These are phyloP conservation scores for Quercus variabilis DNA, from an alignment of 306 rosid genomes.

Conservation along the genomic window DNA sequence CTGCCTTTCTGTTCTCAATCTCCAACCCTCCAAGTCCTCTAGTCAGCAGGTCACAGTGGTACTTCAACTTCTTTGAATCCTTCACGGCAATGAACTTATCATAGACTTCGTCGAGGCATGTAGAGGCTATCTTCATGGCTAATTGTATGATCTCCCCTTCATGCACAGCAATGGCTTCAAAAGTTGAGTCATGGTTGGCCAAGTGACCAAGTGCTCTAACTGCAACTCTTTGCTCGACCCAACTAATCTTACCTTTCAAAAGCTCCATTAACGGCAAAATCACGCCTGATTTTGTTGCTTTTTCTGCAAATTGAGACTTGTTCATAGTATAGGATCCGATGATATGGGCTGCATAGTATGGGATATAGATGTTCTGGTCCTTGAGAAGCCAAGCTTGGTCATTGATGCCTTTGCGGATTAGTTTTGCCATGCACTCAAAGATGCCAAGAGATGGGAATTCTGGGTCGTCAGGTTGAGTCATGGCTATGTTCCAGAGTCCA, in stretches of 20 bases:
- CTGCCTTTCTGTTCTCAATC: conserved; percentile 56
- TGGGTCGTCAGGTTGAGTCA: conserved; percentile 48
- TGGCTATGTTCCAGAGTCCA: conserved; percentile 63
- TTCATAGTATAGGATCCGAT: conserved; percentile 69
- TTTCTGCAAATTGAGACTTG: conserved; percentile 38
- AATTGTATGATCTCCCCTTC: conserved; percentile 41
- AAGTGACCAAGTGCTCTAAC: conserved; percentile 64
- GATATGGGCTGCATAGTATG: conserved; percentile 73
- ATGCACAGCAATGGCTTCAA: conserved; percentile 36
- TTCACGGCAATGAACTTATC: conserved; percentile 36
- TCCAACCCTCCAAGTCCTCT: conserved; percentile 58
- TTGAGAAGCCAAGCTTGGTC: conserved; percentile 49
- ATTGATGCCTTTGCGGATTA: conserved; percentile 41
- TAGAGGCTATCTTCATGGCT: conserved; percentile 39
- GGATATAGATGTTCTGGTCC: conserved; percentile 55
- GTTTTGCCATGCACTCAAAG: conserved; percentile 59
- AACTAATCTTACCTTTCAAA: conserved; percentile 54
- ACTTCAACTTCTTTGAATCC: conserved; percentile 41
- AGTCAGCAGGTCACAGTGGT: conserved; percentile 55
- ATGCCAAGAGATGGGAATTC: conserved; percentile 67
- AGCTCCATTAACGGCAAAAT: conserved; percentile 48
- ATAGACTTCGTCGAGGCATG: conserved; percentile 41
- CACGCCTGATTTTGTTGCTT: conserved; percentile 47
- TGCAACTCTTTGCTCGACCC: conserved; percentile 79
- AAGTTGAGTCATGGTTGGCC: conserved; percentile 46